Evolutionary conservation across 148 eudicot species (phyloP).

Genomic region (Rhododendron ferrugineum): DNA sequence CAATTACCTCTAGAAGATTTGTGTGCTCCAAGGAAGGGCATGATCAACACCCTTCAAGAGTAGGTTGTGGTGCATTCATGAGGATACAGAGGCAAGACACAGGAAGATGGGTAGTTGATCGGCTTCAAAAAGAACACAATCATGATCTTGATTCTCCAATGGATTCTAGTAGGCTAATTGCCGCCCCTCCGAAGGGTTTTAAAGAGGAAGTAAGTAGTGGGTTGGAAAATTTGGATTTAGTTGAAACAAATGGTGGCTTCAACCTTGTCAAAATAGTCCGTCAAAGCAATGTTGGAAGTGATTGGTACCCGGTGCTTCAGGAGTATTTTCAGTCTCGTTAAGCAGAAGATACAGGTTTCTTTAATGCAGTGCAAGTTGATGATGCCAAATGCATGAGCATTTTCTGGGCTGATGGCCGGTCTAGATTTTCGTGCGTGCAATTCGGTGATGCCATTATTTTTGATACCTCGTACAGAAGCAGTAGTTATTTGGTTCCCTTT

Average conservation of each 20-base stretch:
- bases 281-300: conserved; percentile 35
- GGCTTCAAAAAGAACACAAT: no score
- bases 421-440: conserved; percentile 48
- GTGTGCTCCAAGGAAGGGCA: conserved; percentile 65
- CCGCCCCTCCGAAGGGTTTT: conserved; percentile 26
- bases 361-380: conserved; percentile 41
- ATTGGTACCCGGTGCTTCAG: conserved; percentile 40
- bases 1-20: conserved; percentile 53
- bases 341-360: conserved; percentile 50
- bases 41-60: conserved; percentile 53
- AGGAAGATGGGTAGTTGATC: no score
- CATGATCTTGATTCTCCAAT: no score
- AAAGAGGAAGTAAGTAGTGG: conserved; percentile 33
- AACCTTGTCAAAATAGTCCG: conserved; percentile 39
- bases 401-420: conserved; percentile 58
- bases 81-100: no score
- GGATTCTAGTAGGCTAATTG: conserved; percentile 20
- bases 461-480: conserved; percentile 43
- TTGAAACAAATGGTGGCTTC: conserved; percentile 40
- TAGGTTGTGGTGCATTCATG: no score
- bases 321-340: conserved; percentile 50
- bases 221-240: conserved; percentile 43
- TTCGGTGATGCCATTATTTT: conserved; percentile 52
- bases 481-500: conserved; percentile 38
- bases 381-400: conserved; percentile 44